Conservation (phyloP, 2,329 filamentous ascomycete species). For the Ophiocordyceps camponoti-floridani region DNA sequence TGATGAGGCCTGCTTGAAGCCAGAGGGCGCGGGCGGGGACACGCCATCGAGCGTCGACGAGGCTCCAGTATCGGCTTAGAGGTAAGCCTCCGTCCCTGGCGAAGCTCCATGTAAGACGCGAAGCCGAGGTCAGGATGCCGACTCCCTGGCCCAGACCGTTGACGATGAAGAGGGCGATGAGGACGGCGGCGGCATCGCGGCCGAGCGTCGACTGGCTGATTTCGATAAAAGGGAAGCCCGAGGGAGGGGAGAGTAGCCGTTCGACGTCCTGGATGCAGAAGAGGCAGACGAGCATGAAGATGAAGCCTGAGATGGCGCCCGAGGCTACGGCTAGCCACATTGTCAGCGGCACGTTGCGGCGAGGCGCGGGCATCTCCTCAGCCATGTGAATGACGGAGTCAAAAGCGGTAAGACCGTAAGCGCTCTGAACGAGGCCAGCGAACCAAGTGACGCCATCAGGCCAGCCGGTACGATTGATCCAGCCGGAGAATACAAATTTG, state of each 20-base stretch:
- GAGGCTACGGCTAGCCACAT: constrained; percentile 33
- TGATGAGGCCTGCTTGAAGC: constrained; percentile 25
- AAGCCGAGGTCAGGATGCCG: constrained; percentile 30
- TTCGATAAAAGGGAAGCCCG: constrained; percentile 29
- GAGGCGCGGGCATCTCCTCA: constrained; percentile 34
- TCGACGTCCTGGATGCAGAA: constrained; percentile 30
- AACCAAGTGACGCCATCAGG: constrained; percentile 38
- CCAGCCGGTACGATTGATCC: constrained; percentile 30
- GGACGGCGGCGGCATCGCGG: constrained; percentile 19
- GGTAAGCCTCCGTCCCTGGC: constrained; percentile 32
- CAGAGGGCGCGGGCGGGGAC: constrained; percentile 33
- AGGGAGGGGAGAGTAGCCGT: constrained; percentile 17
- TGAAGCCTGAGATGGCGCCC: constrained; percentile 28
- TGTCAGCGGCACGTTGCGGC: constrained; percentile 28
- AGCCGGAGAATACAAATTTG: constrained; percentile 32
- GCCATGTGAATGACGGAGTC: constrained; percentile 41
- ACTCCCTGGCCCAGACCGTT: constrained; percentile 36
- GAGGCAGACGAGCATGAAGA: constrained; percentile 33
- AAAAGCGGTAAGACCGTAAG: constrained; percentile 36
- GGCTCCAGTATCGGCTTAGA: constrained; percentile 24
- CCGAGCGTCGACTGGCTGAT: constrained; percentile 20
- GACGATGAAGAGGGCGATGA: constrained; percentile 34
- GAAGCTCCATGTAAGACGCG: constrained; percentile 34
- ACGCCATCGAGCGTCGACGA: constrained; percentile 27
- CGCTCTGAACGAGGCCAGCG: constrained; percentile 35